Conservation (phyloP, 2,329 filamentous ascomycete species). For the Fusarium mundagurra region DNA sequence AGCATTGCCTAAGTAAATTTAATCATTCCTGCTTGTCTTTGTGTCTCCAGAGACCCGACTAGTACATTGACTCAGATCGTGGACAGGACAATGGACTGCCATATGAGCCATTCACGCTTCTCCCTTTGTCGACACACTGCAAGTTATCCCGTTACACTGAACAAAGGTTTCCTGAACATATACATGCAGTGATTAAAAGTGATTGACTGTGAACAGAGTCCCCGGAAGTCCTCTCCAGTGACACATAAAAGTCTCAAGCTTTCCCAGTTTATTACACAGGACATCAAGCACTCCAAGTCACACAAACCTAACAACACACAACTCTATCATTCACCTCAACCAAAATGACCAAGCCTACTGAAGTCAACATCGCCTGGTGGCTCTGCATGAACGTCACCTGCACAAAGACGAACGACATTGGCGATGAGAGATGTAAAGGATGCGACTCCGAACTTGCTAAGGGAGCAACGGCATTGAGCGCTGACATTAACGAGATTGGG, state of each 20-base stretch:
- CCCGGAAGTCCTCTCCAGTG: not conserved
- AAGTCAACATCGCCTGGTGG: not conserved
- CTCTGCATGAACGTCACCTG: not conserved
- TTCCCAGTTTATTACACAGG: not conserved
- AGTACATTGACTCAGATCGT: too few relatives aligned
- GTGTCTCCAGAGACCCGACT: not conserved
- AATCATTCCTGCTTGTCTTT: too few relatives aligned
- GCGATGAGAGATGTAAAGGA: fast-evolving
- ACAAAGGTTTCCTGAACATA: fast-evolving
- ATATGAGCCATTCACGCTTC: not conserved
- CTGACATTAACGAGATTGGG: not conserved
- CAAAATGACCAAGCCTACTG: not conserved
- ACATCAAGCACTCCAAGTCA: not conserved
- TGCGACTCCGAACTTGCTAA: not conserved
- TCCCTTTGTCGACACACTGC: not conserved
- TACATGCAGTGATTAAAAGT: fast-evolving
- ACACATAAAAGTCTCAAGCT: not conserved
- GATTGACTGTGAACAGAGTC: fast-evolving
- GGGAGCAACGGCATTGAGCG: not conserved
- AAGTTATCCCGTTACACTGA: not conserved
- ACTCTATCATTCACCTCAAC: too few relatives aligned
- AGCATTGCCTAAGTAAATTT: too few relatives aligned
- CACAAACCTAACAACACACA: not conserved
- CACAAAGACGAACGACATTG: fast-evolving
- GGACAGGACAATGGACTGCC: not conserved